Conservation (phyloP, 2,329 filamentous ascomycete species). For the Gnomoniopsis smithogilvyi region DNA sequence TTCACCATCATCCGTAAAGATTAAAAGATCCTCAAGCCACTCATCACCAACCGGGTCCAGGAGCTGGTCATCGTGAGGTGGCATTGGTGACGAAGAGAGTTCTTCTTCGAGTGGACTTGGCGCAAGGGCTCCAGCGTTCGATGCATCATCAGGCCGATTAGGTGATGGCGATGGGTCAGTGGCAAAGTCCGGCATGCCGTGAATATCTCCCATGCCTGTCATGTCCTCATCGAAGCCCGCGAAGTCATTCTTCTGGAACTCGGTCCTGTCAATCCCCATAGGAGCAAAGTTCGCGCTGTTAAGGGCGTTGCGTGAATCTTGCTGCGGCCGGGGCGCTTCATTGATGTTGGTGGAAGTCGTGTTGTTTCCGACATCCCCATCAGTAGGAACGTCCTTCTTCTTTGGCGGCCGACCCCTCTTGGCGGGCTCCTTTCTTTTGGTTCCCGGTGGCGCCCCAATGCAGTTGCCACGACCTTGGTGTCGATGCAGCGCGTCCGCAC, state of each 20-base stretch:
- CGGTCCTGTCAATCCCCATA: constrained; percentile 5
- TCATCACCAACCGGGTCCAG: constrained; percentile 15
- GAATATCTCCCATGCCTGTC: constrained; percentile 6
- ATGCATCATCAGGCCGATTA: constrained; percentile 1
- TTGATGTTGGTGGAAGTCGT: constrained; percentile 12
- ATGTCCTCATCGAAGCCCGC: constrained; percentile 5
- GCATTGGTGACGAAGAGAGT: constrained; percentile 14
- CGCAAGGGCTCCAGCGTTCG: constrained; percentile 12
- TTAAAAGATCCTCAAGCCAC: constrained; percentile 17
- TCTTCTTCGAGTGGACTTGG: constrained; percentile 17
- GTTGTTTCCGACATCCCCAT: not conserved
- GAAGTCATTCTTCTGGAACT: constrained; percentile 2
- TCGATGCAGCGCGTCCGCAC: constrained; percentile 90
- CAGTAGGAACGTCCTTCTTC: constrained; percentile 28
- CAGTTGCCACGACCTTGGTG: constrained; percentile 97
- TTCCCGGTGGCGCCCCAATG: constrained; percentile 86
- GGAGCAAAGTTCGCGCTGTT: constrained; percentile 14
- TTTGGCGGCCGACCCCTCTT: constrained; percentile 65
- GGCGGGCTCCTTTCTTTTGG: constrained; percentile 52
- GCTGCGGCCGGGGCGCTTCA: constrained; percentile 12
- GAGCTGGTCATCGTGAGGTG: constrained; percentile 9
- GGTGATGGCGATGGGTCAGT: constrained; percentile 16
- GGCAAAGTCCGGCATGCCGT: constrained; percentile 15
- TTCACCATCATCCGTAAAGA: constrained; percentile 14
- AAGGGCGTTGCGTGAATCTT: not conserved